Percentiles rank a stretch among this genome's conserved stretches.
phyloP scores from a whole-genome alignment of 345 rosid genomes.

The Camelina sativa region DNA sequence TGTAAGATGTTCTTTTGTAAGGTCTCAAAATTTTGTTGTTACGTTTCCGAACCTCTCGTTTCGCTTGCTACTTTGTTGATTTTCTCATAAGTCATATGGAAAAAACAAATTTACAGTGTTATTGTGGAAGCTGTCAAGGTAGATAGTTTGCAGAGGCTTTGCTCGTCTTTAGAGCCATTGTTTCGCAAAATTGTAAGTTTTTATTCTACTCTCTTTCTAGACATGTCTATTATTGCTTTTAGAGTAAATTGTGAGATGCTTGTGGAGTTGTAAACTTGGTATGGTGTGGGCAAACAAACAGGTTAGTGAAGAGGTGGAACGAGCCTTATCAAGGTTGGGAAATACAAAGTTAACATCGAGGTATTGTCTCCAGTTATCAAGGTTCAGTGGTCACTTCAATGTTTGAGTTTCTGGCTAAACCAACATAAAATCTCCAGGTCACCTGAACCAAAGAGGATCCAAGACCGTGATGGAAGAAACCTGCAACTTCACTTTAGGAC shows the following conservation, averaged over 20 bases:
- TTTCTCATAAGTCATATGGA: conserved; percentile 31
- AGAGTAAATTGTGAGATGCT: neutral
- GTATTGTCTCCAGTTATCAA: conserved; percentile 46
- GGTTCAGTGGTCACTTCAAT: neutral
- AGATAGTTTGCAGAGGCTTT: conserved; percentile 86
- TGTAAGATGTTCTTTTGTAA: neutral
- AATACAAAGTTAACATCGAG: conserved; percentile 57
- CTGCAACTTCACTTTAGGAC: conserved; percentile 82
- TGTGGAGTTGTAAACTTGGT: conserved; percentile 14
- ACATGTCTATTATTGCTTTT: neutral
- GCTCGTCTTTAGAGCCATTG: conserved; percentile 95
- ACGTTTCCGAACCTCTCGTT: conserved; percentile 7
- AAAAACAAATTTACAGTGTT: conserved; percentile 60
- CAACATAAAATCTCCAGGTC: conserved; percentile 46
- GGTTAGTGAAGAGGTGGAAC: conserved; percentile 97
- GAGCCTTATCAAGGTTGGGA: conserved; percentile 77
- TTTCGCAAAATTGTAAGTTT: conserved; percentile 84
- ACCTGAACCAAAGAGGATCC: conserved; percentile 61
- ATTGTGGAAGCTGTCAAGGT: conserved; percentile 96
- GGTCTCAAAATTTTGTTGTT: neutral
- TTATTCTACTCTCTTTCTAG: neutral
- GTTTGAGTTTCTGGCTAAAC: conserved; percentile 7
- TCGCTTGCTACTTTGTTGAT: conserved; percentile 16
- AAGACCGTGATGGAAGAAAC: conserved; percentile 62
- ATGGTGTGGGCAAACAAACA: conserved; percentile 41